phyloP scores from a whole-genome alignment of 257 asterid genomes.

The Salvia hispanica region DNA sequence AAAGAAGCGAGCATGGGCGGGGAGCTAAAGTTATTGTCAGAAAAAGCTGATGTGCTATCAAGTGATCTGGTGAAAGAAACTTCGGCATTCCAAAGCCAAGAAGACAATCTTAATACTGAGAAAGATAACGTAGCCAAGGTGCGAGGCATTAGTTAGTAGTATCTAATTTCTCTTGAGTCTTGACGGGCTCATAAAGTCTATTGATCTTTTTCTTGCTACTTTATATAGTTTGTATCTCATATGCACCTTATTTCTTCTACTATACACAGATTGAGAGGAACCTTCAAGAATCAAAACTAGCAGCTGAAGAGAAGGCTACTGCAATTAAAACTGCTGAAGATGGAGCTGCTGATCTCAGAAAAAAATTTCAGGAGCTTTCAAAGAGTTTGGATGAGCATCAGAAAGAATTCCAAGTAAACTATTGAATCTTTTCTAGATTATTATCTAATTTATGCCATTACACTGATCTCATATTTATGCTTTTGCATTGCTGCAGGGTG shows the following conservation, averaged over 20 bases:
- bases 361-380: slow-evolving; percentile 64
- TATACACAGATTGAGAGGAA: slow-evolving; percentile 60
- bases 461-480: slow-evolving; percentile 15
- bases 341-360: slow-evolving; percentile 78
- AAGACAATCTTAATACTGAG: slow-evolving; percentile 75
- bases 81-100: slow-evolving; percentile 66
- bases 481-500: slow-evolving; percentile 58
- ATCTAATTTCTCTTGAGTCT: neutral
- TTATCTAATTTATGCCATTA: neutral
- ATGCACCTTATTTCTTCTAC: slow-evolving; percentile 23
- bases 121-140: slow-evolving; percentile 72
- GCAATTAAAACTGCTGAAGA: slow-evolving; percentile 77
- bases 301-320: slow-evolving; percentile 70
- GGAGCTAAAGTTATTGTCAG: slow-evolving; percentile 77
- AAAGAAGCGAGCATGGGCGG: slow-evolving; percentile 91
- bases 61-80: slow-evolving; percentile 76
- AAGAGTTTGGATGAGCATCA: slow-evolving; percentile 82
- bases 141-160: slow-evolving; percentile 15
- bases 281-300: slow-evolving; percentile 75
- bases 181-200: neutral
- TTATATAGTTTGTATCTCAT: slow-evolving; percentile 20
- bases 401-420: slow-evolving; percentile 83
- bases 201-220: neutral
- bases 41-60: slow-evolving; percentile 76
- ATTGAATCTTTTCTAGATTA: slow-evolving; percentile 15